A percentile compares a stretch with the other conserved stretches of the same genome.
phyloP scores from a whole-genome alignment of 352 stramenopile genomes.

The Phytophthora citrophthora region DNA sequence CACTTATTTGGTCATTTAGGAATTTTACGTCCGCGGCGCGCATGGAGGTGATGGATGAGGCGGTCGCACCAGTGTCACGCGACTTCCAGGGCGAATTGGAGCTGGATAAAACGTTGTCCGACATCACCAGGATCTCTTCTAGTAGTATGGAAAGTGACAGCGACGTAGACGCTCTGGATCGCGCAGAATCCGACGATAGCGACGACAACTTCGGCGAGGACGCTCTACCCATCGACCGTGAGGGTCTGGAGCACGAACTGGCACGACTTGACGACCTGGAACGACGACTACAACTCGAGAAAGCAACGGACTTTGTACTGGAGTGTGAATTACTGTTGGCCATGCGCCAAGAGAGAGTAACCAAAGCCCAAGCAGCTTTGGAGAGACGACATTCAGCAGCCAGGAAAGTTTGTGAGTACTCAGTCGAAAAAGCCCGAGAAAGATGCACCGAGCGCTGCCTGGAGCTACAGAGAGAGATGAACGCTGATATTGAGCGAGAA shows the following conservation, averaged over 20 bases:
- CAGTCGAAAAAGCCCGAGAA: slow-evolving; percentile 42
- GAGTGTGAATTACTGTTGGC: slow-evolving; percentile 37
- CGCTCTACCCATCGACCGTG: slow-evolving; percentile 26
- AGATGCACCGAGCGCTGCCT: slow-evolving; percentile 52
- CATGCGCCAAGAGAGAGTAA: slow-evolving; percentile 27
- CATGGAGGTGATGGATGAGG: slow-evolving; percentile 31
- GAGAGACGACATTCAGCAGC: slow-evolving; percentile 36
- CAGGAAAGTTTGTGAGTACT: slow-evolving; percentile 46
- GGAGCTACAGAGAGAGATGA: slow-evolving; percentile 61
- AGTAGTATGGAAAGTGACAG: slow-evolving; percentile 21
- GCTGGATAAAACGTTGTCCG: neutral
- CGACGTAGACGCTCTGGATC: slow-evolving; percentile 12
- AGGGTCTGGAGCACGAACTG: slow-evolving; percentile 41
- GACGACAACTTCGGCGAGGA: slow-evolving; percentile 29
- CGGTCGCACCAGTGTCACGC: slow-evolving; percentile 5
- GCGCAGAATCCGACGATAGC: slow-evolving; percentile 14
- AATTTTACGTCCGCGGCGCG: slow-evolving; percentile 23
- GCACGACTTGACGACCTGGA: slow-evolving; percentile 33
- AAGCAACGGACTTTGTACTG: slow-evolving; percentile 42
- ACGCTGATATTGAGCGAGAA: slow-evolving; percentile 56
- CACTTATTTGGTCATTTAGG: slow-evolving; percentile 24
- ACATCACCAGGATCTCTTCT: slow-evolving; percentile 2
- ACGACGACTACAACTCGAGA: slow-evolving; percentile 36
- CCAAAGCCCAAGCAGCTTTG: slow-evolving; percentile 35
- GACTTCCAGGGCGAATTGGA: slow-evolving; percentile 5